phyloP scores from a whole-genome alignment of 441 rosid species.

The Corymbia citriodora region DNA sequence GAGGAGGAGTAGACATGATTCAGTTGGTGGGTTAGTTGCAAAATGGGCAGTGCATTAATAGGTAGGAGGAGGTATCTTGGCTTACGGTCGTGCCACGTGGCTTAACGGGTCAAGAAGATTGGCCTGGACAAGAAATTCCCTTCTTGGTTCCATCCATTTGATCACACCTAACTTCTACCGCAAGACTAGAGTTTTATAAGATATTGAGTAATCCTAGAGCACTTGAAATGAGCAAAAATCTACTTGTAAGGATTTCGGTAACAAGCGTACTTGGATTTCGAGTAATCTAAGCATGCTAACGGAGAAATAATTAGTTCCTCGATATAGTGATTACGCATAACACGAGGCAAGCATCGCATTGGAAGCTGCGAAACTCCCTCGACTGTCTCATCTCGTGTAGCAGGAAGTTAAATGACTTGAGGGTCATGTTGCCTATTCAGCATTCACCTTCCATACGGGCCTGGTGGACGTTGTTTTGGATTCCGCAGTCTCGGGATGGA shows the following conservation, averaged over 20 bases:
- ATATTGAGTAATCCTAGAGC: not conserved
- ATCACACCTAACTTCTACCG: not conserved
- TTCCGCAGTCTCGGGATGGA: constrained; percentile 98
- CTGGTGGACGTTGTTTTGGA: constrained; percentile 80
- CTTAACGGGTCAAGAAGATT: not conserved
- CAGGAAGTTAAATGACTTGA: not conserved
- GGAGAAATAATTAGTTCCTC: not conserved
- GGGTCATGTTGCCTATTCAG: not conserved
- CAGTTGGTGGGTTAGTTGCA: not conserved
- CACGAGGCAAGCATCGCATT: not conserved
- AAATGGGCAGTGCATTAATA: not conserved
- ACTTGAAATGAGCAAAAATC: not conserved
- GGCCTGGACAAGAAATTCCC: not conserved
- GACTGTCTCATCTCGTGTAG: not conserved
- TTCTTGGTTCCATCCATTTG: not conserved
- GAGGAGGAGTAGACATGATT: not conserved
- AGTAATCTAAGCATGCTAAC: not conserved
- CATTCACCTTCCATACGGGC: not conserved
- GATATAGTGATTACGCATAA: not conserved
- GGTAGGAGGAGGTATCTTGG: not conserved
- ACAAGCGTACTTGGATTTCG: not conserved
- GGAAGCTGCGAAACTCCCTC: not conserved
- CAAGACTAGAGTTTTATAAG: not conserved
- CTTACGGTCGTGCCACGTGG: not conserved
- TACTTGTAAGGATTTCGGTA: not conserved